phyloP scores from a whole-genome alignment of 2,329 filamentous ascomycete genomes.

The Orbilia quercus region DNA sequence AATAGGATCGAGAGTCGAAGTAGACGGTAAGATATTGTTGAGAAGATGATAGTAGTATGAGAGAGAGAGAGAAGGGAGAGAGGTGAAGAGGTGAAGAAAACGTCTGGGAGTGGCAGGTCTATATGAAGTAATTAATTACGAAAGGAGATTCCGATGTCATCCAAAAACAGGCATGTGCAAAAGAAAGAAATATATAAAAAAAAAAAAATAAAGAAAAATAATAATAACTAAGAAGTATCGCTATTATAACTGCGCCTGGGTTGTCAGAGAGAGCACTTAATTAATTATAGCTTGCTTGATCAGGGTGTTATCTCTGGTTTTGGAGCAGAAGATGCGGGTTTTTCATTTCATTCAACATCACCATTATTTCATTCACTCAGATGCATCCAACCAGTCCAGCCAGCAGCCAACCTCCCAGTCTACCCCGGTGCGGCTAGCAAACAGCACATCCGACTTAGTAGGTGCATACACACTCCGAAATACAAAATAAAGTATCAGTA shows the following conservation, averaged over 20 bases:
- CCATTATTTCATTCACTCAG: constrained; percentile 4
- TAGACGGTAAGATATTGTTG: background rate
- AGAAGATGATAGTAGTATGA: too few species aligned
- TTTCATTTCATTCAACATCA: constrained; percentile 26
- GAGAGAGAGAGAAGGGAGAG: constrained; percentile 9
- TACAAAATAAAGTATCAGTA: constrained; percentile 11
- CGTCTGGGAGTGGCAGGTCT: constrained; percentile 35
- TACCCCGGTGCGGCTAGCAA: constrained; percentile 27
- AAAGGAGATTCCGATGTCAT: constrained; percentile 51
- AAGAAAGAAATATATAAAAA: constrained; percentile 4
- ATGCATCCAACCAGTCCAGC: constrained; percentile 6
- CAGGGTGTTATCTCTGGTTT: constrained; percentile 46
- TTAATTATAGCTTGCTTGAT: constrained; percentile 38
- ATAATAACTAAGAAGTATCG: constrained; percentile 3
- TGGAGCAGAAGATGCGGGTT: constrained; percentile 53
- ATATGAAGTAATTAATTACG: constrained; percentile 28
- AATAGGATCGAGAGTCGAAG: background rate
- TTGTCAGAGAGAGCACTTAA: background rate
- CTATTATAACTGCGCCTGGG: too few species aligned
- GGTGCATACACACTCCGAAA: too few species aligned
- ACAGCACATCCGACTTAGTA: constrained; percentile 52
- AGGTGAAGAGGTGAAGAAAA: constrained; percentile 21
- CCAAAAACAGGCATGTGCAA: constrained; percentile 49
- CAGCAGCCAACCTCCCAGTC: constrained; percentile 1
- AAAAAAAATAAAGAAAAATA: constrained; percentile 10